Evolutionary conservation across 2,329 filamentous ascomycete species (phyloP), one percentile per base, ranked within the genome.

Genomic region (Alternaria incomplexa): DNA sequence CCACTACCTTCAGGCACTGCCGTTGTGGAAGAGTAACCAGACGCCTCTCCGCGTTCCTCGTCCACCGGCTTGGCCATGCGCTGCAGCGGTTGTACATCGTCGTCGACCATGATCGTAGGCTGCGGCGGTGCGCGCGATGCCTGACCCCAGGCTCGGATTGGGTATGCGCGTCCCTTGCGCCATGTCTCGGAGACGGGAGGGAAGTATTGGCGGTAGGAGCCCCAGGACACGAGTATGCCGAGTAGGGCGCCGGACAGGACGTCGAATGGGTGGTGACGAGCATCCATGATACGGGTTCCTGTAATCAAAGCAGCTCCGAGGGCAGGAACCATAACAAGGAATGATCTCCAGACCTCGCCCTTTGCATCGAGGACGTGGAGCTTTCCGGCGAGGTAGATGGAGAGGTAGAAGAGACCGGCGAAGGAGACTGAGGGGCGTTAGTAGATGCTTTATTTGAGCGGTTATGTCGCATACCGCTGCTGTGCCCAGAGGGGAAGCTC

Each of bases 251-350:
- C 87, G 12, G 83, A 84, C 44, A 89, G 81, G 28, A 89, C 87
- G 66, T 89, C 87, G 73, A 89, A 88, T 0, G 86, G 86, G 68
- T 89, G 87, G 62, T 89, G 87, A 15, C 87, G 83, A 22, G 86
- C 86, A 68, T 89, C 87, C 86, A 88, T 88, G 60, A 88, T 88
- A 47, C 87, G 84, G 13, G 84, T 85, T 40, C 85, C 84, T 6
- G 86, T 85, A 56, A 89, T 82, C 45, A 88, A 80, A 11, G 82
- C 81, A 17, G 87, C 87, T 22, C 81, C 85, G 15, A 89, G 80
- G 10, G 83, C 81, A 1, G 87, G 87, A 5, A 85, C 77, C 63
- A 87, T 77, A 43, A 87, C 82, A 22, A 88, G 72, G 58, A 88
- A 82, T 2, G 84, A 78, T 70, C 88, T 88, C 87, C 87, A 89